These are phyloP conservation scores for Apophysomyces elegans DNA, from an alignment of 371 early-diverging fungal genomes.

Conservation along the genomic window DNA sequence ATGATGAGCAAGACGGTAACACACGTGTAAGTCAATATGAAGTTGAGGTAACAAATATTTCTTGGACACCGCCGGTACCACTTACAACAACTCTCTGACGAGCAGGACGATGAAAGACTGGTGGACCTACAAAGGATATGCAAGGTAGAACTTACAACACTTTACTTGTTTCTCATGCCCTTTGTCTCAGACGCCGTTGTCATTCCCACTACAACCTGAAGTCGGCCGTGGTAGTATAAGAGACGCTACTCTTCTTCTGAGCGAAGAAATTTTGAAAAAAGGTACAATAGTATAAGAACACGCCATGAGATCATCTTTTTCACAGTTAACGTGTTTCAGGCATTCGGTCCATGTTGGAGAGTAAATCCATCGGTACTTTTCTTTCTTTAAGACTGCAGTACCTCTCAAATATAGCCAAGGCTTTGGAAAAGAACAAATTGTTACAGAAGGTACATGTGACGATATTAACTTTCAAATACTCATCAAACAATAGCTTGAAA, in stretches of 20 bases:
- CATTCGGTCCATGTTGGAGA: not conserved
- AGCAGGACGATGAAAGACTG: not conserved
- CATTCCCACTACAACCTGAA: not conserved
- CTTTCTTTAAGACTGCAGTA: not conserved
- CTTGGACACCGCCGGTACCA: no score
- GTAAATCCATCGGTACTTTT: not conserved
- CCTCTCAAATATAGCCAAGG: not conserved
- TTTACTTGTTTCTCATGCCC: no score
- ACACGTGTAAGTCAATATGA: no score
- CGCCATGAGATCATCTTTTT: not conserved
- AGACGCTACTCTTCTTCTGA: not conserved
- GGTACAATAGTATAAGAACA: not conserved
- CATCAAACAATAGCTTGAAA: not conserved
- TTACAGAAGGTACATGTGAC: not conserved
- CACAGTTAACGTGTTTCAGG: not conserved
- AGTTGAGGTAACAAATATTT: no score
- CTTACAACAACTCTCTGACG: no score
- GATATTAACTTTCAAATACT: not conserved
- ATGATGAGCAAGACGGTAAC: not conserved
- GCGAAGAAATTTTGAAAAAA: not conserved
- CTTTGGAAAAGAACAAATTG: not conserved
- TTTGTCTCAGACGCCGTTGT: not conserved
- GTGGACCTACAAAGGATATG: not conserved
- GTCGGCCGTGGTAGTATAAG: conserved; percentile 1
- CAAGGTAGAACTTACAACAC: no score